These are phyloP conservation scores for Medicago truncatula DNA, from an alignment of 306 rosid species.

Conservation along the genomic window DNA sequence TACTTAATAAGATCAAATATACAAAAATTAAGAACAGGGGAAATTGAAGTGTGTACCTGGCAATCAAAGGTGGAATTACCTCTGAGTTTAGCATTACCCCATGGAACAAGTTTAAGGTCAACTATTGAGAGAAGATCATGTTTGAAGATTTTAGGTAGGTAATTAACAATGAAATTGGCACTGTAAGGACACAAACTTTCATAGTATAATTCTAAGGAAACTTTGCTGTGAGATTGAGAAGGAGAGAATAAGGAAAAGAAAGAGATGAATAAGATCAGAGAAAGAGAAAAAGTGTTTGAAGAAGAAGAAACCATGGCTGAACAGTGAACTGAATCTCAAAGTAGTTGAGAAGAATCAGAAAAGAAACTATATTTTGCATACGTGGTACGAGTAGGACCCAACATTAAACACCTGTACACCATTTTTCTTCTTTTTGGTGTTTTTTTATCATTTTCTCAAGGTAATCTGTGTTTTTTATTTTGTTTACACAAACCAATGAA, in stretches of 20 bases:
- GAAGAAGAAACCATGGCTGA: constrained; percentile 51
- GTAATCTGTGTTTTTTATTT: too few relatives aligned
- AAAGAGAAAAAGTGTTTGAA: constrained; percentile 16
- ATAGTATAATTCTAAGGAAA: constrained; percentile 72
- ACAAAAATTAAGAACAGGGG: background rate
- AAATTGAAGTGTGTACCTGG: constrained; percentile 55
- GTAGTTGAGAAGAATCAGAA: background rate
- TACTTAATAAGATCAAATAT: background rate
- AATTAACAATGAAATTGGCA: constrained; percentile 64
- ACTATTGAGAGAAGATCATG: constrained; percentile 64
- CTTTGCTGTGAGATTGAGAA: constrained; percentile 61
- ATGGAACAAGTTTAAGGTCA: constrained; percentile 79
- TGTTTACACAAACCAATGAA: too few relatives aligned
- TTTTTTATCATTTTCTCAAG: too few relatives aligned
- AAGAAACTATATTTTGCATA: background rate
- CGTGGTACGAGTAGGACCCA: background rate
- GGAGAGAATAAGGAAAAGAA: constrained; percentile 42
- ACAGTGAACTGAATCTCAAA: constrained; percentile 33
- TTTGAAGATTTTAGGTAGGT: constrained; percentile 65
- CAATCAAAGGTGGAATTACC: constrained; percentile 62
- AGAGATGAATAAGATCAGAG: constrained; percentile 36
- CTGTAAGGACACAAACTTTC: constrained; percentile 85
- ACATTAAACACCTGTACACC: background rate
- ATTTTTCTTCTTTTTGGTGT: too few relatives aligned
- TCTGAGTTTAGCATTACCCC: constrained; percentile 78